Percentiles rank a stretch among this genome's conserved stretches.
phyloP scores from a whole-genome alignment of 257 asterid species.

The Verbena officinalis region DNA sequence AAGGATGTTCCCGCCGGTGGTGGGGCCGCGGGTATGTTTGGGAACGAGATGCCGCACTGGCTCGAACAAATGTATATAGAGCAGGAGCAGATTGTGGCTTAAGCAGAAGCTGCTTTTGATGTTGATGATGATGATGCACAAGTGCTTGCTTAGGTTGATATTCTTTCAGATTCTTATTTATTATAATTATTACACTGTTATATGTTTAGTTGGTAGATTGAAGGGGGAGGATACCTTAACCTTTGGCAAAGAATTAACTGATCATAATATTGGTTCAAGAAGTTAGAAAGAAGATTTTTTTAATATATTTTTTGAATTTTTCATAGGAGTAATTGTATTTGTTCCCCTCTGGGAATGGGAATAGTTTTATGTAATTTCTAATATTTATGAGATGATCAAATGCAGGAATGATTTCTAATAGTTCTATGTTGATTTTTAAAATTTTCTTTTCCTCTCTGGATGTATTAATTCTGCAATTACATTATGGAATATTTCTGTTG shows the following conservation, averaged over 20 bases:
- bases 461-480: not conserved
- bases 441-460: not conserved
- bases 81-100: slow-evolving; percentile 90
- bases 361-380: slow-evolving; percentile 24
- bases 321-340: not conserved
- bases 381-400: slow-evolving; percentile 4
- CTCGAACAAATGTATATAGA: slow-evolving; percentile 87
- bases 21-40: slow-evolving; percentile 33
- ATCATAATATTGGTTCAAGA: slow-evolving; percentile 21
- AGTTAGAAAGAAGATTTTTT: slow-evolving; percentile 18
- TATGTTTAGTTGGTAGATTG: slow-evolving; percentile 21
- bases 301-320: slow-evolving; percentile 25
- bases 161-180: slow-evolving; percentile 51
- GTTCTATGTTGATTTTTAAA: slow-evolving; percentile 1
- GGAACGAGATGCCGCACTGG: slow-evolving; percentile 55
- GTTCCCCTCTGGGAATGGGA: slow-evolving; percentile 13
- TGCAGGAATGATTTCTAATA: slow-evolving; percentile 12
- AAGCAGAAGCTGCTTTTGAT: slow-evolving; percentile 1
- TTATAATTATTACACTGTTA: slow-evolving; percentile 15
- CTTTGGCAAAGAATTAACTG: slow-evolving; percentile 23
- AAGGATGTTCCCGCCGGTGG: slow-evolving; percentile 57
- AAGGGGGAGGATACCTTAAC: slow-evolving; percentile 8
- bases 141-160: slow-evolving; percentile 17
- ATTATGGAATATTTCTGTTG: not conserved
- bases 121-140: not conserved